Conservation (phyloP, 495 filamentous ascomycete species). For the Tuber magnatum region DNA sequence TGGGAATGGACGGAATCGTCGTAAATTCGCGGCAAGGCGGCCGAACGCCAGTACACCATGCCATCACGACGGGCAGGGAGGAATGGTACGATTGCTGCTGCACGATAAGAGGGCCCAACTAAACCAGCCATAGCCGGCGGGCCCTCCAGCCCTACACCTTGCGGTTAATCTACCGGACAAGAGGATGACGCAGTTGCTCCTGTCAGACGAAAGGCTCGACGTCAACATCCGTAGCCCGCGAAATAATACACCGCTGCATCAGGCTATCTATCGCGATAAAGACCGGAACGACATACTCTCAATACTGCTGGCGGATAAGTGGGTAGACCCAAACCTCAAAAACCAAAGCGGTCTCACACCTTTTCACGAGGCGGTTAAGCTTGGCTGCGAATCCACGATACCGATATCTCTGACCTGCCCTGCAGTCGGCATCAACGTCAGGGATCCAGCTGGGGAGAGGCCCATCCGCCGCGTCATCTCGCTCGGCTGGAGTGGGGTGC, state of each 20-base stretch:
- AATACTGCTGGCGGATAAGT: not conserved
- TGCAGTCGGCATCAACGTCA: not conserved
- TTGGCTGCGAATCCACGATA: not conserved
- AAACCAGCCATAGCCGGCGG: not conserved
- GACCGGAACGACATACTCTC: not conserved
- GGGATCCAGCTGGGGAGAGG: not conserved
- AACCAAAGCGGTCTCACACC: not conserved
- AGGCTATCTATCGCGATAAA: not conserved
- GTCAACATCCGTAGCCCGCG: not conserved
- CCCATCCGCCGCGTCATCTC: not conserved
- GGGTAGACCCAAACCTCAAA: not conserved
- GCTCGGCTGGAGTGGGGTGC: not conserved
- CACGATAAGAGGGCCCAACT: not conserved
- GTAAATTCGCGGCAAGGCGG: not conserved
- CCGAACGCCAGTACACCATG: not conserved
- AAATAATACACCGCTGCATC: not conserved
- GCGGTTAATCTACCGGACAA: not conserved
- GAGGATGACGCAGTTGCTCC: not conserved
- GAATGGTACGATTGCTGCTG: not conserved
- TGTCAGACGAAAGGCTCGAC: not conserved
- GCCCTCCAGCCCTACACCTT: not conserved
- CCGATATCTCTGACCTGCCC: not conserved
- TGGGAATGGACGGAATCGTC: not conserved
- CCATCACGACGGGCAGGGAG: not conserved
- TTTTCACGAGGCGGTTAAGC: not conserved